Base-by-base conservation (phyloP, 148 eudicot species). In the Chenopodium album region DNA sequence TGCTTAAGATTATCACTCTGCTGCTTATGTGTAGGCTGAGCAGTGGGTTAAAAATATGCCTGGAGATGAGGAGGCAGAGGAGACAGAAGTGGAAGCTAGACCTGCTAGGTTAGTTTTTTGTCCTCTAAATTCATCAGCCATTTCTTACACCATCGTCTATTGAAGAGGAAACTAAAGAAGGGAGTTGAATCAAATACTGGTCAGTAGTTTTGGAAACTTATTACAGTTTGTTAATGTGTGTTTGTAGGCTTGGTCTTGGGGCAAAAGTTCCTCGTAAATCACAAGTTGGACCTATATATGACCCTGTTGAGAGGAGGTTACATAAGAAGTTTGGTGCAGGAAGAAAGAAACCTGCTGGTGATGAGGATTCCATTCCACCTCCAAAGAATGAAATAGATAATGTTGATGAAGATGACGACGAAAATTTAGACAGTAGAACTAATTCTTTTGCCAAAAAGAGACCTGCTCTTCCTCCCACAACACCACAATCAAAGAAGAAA, bases 231-330 rank as follows among this genome's bases (percentile, higher is more conserved):
- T 28, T 71, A 34, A 9, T 85, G 11, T 47, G 47, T 72, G 68
- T 83, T 66, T 81, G 54, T 79, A 94, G 98, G 91, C 95, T 94
- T 50, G 98, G 98, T 68, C 85, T 94, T 71, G 98, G 98, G 68
- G 95, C 97, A 75, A 87, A 81, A 60, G 91, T 88, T 67, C 88
- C 94, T 23, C 92, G 85, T 29, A 90, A 82, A 71, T 29, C 88
- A 52, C 83, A 82, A 71, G 41, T 79, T 48, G 83, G 82, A 60
- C 85, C 67, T 47, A 83, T 90, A 14, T 87, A 63, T 79, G 90
- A 91, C 59, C 92, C 93, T 2, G 82, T 90, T 46, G 95, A 86
- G 79, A 88, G 97, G 82, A 92, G 85, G 82, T 59, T 94, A 79
- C 89, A 85, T 46, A 88, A 89, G 20, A 88, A 87, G 56, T 82